Conservation (phyloP, 352 stramenopile genomes). For the Pythium volutum region DNA sequence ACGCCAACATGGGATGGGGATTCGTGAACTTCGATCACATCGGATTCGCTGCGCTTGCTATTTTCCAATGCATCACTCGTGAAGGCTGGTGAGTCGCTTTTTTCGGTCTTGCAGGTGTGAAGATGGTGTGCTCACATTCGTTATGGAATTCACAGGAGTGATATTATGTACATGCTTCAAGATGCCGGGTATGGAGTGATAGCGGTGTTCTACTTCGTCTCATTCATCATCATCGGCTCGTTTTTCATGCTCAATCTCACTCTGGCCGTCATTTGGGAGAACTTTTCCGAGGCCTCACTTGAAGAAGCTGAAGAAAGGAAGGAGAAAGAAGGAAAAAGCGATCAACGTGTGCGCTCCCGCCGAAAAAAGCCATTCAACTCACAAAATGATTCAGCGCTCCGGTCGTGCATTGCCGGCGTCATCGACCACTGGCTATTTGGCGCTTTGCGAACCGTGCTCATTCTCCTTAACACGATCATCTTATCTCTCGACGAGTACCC, state of each 20-base stretch:
- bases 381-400: constrained; percentile 3
- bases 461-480: constrained; percentile 82
- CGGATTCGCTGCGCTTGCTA: constrained; percentile 64
- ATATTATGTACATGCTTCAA: constrained; percentile 74
- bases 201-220: constrained; percentile 79
- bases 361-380: background rate
- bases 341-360: background rate
- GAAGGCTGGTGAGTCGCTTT: constrained; percentile 81
- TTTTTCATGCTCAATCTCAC: constrained; percentile 92
- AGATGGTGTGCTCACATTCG: background rate
- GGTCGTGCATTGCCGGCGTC: constrained; percentile 23
- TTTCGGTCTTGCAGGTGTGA: background rate
- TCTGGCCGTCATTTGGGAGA: constrained; percentile 87
- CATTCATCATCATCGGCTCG: constrained; percentile 85
- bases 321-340: constrained; percentile 18
- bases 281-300: constrained; percentile 57
- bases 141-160: constrained; percentile 13
- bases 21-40: constrained; percentile 91
- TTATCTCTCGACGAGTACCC: constrained; percentile 78
- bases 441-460: constrained; percentile 50
- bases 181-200: constrained; percentile 43
- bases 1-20: constrained; percentile 79
- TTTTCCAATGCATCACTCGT: constrained; percentile 90
- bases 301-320: constrained; percentile 54
- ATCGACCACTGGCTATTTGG: constrained; percentile 59